Percentiles rank a stretch among this genome's conserved stretches.
phyloP scores from a whole-genome alignment of 306 rosid species.

The Acacia acuminata region DNA sequence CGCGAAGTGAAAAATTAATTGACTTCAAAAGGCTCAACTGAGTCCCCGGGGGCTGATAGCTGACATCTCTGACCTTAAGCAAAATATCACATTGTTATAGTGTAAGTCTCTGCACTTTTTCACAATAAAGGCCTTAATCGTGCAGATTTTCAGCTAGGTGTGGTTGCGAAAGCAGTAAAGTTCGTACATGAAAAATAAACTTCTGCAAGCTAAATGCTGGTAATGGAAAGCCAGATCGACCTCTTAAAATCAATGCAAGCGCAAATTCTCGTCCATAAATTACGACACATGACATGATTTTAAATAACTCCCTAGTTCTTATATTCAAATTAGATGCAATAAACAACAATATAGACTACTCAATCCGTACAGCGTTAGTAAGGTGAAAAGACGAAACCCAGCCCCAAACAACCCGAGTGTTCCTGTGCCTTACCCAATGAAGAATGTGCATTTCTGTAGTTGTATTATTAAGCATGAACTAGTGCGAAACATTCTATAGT shows the following conservation, averaged over 20 bases:
- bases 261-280: neutral
- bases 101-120: slow-evolving; percentile 8
- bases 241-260: neutral
- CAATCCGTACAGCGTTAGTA: neutral
- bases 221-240: neutral
- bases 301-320: neutral
- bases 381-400: neutral
- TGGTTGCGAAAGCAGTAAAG: neutral
- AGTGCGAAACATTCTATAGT: neutral
- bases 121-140: neutral
- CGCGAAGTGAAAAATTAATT: slow-evolving; percentile 76
- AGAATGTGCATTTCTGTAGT: neutral
- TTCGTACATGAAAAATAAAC: neutral
- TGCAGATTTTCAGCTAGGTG: neutral
- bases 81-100: neutral
- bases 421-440: neutral
- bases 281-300: neutral
- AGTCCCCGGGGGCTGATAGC: slow-evolving; percentile 89
- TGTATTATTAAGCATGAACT: neutral
- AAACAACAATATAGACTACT: neutral
- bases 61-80: slow-evolving; percentile 68
- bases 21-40: slow-evolving; percentile 66
- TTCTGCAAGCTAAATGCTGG: neutral
- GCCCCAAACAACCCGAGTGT: neutral
- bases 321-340: neutral